Percentiles rank a stretch among this genome's conserved stretches.
These are phyloP conservation scores for Boletellus sp. DNA, from an alignment of 768 basidiomycete species.

Conservation along the genomic window DNA sequence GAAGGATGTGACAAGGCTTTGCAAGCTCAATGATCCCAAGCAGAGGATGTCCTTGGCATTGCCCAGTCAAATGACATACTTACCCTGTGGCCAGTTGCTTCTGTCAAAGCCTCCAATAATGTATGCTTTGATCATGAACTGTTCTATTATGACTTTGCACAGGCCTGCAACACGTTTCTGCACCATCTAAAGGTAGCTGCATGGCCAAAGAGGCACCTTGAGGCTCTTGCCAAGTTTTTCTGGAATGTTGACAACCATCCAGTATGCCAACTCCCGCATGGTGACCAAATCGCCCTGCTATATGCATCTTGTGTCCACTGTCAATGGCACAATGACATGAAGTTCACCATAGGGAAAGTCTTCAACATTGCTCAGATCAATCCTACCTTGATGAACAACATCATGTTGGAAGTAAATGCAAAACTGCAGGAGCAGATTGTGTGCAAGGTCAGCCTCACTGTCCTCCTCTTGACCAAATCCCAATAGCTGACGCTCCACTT, in stretches of 20 bases:
- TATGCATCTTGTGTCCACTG: background rate
- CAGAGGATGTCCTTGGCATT: too few relatives aligned
- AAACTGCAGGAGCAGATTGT: background rate
- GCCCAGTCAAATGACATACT: too few relatives aligned
- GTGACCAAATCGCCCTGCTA: background rate
- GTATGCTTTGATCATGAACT: constrained; percentile 17
- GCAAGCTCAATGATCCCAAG: too few relatives aligned
- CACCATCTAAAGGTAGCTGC: too few relatives aligned
- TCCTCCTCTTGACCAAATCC: too few relatives aligned
- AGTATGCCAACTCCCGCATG: background rate
- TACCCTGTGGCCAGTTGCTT: too few relatives aligned
- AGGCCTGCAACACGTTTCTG: too few relatives aligned
- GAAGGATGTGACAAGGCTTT: constrained; percentile 1
- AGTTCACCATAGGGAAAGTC: background rate
- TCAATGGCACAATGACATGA: constrained; percentile 9
- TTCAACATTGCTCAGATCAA: constrained; percentile 9
- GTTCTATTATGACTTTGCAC: too few relatives aligned
- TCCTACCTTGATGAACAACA: background rate
- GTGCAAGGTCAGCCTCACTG: background rate
- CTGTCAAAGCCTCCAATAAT: constrained; percentile 15
- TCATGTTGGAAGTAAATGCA: background rate
- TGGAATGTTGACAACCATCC: constrained; percentile 3
- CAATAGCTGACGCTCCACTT: too few relatives aligned
- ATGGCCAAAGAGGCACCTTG: background rate
- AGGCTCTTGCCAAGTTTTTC: background rate